Evolutionary conservation across 495 filamentous ascomycete species (phyloP), one percentile per base, ranked within the genome.

Genomic region (Saxophila tyrrhenica): DNA sequence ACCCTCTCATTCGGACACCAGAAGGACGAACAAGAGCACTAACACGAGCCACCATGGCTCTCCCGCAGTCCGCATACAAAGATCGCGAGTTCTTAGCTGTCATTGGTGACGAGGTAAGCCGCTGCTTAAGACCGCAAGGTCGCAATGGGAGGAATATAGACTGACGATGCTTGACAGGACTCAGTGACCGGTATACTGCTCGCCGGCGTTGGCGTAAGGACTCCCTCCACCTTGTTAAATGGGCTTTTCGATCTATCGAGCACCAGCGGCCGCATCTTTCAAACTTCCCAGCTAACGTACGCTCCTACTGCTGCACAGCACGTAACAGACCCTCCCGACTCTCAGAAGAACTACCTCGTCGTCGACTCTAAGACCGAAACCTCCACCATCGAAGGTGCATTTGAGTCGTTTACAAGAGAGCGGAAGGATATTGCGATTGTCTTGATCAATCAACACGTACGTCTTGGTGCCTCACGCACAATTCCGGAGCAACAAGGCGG

Each of bases 81-180:
- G 87, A 96, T 71, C 80, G 94, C 59, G 85, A 97, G 69, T 95
- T 99, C 72, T 79, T 97, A 48, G 94, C 92, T 47, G 90, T 97
- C 25, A 97, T 99, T 63, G 91, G 90, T 35, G 94, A 99, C 71
- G 92, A 97, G 82, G 92, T 94, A 95, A 81, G 89, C 23, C 46
- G 51, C 63, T 72, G 10, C 52, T 68, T 65, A 35, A 61, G 20
- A 48, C 46, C 25, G n/a, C n/a, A n/a, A n/a, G n/a, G n/a, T 60
- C 43, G 25, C 54, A 48, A 48, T 39, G 32, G n/a, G n/a, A n/a
- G n/a, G n/a, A n/a, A n/a, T n/a, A n/a, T 29, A 24, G 48, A 21
- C 39, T 41, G 22, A 29, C 20, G 22, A 23, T 45, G 21, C 24
- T 25, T 20, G 54, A 23, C 60, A 83, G 85, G 92, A 95, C 69